Evolutionary conservation across 495 filamentous ascomycete species (phyloP).

Genomic region (Letharia lupina): DNA sequence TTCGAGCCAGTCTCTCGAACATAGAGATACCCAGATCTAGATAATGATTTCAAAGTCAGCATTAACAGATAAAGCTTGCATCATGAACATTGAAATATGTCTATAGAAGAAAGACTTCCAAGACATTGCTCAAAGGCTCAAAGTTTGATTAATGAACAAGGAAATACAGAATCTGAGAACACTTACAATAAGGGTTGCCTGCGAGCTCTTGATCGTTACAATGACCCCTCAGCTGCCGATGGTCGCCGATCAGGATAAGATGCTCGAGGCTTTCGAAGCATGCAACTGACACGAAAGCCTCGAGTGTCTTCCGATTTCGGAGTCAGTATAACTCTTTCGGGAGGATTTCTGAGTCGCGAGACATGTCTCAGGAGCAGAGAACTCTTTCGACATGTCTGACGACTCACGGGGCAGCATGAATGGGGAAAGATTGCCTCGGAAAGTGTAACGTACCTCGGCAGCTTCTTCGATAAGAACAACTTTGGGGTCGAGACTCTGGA

Average conservation of each 20-base stretch:
- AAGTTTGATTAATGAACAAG: too few relatives aligned
- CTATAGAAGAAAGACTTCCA: too few relatives aligned
- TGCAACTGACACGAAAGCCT: conserved; percentile 54
- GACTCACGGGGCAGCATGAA: too few relatives aligned
- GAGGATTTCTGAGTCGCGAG: too few relatives aligned
- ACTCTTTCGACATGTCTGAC: too few relatives aligned
- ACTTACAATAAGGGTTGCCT: conserved; percentile 31
- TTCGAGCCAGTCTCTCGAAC: conserved; percentile 69
- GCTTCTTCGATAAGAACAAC: conserved; percentile 69
- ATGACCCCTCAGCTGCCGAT: conserved; percentile 61
- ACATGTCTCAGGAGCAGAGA: too few relatives aligned
- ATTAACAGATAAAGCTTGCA: conserved; percentile 63
- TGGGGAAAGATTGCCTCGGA: too few relatives aligned
- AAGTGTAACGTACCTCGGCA: conserved; percentile 38
- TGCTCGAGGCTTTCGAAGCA: conserved; percentile 63
- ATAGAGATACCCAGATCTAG: conserved; percentile 50
- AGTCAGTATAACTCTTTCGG: too few relatives aligned
- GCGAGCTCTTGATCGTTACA: conserved; percentile 49
- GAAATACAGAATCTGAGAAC: background rate
- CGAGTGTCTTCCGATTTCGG: conserved; percentile 37
- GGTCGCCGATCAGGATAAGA: conserved; percentile 68
- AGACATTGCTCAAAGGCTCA: too few relatives aligned
- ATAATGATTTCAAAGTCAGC: conserved; percentile 31
- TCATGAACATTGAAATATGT: too few relatives aligned
- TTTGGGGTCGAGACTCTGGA: conserved; percentile 61